phyloP scores from a whole-genome alignment of 2,329 filamentous ascomycete species.

The Monilinia fructicola region DNA sequence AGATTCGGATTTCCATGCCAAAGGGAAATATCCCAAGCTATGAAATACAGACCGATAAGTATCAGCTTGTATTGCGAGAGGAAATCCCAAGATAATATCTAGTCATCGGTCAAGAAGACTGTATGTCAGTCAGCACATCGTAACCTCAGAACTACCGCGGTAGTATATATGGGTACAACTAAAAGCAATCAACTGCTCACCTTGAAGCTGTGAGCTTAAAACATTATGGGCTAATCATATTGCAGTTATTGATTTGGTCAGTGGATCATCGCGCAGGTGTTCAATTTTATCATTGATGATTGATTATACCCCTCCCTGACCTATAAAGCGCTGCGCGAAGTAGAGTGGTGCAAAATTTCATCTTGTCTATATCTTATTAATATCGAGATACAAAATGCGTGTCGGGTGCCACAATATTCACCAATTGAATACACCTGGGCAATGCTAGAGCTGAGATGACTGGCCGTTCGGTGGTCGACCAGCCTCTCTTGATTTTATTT shows the following conservation, averaged over 20 bases:
- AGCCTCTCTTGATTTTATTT: neutral
- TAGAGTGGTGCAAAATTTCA: too few relatives aligned
- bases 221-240: neutral
- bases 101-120: too few relatives aligned
- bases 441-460: neutral
- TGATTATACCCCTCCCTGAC: neutral
- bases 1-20: too few relatives aligned
- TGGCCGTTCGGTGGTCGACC: neutral
- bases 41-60: neutral
- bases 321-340: neutral
- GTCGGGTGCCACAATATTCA: neutral
- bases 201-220: too few relatives aligned
- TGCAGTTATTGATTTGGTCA: too few relatives aligned
- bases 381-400: neutral
- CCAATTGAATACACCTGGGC: neutral
- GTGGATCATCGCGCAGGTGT: neutral
- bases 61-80: neutral
- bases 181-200: neutral
- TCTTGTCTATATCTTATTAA: neutral
- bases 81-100: too few relatives aligned
- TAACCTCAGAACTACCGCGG: neutral
- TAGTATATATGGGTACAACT: neutral
- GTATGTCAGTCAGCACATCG: neutral
- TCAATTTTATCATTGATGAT: neutral
- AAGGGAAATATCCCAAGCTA: too few relatives aligned